Conservation (phyloP, 305 asterid genomes). For the Salvia sclarea region DNA sequence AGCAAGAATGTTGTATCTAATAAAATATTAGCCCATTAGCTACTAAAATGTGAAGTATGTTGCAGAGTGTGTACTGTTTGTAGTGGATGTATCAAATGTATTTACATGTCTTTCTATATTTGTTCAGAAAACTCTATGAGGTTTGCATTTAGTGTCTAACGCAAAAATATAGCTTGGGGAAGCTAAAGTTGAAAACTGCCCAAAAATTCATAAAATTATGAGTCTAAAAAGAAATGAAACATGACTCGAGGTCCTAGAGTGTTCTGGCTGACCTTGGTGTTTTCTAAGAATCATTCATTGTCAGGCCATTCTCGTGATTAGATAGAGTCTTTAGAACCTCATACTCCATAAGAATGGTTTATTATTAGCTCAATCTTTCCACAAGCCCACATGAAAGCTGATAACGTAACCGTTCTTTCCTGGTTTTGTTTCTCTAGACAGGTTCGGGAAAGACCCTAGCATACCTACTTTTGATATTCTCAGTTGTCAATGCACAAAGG, state of each 20-base stretch:
- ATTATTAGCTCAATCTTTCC: conserved; percentile 25
- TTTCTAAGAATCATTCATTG: conserved; percentile 11
- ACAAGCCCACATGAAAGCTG: conserved; percentile 27
- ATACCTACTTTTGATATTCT: conserved; percentile 68
- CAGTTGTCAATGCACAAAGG: conserved; percentile 63
- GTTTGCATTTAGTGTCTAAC: neutral
- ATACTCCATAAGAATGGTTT: neutral
- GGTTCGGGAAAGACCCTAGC: conserved; percentile 98
- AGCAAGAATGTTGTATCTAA: neutral
- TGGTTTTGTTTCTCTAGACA: conserved; percentile 62
- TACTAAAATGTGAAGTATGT: neutral
- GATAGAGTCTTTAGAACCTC: conserved; percentile 1
- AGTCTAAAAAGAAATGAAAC: neutral
- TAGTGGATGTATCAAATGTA: conserved; percentile 1
- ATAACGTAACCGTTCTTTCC: conserved; percentile 20
- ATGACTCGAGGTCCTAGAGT: neutral
- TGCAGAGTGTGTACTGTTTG: neutral
- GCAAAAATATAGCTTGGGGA: neutral
- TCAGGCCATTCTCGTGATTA: conserved; percentile 21
- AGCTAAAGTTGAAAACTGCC: neutral
- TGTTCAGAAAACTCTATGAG: conserved; percentile 10
- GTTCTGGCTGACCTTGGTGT: conserved; percentile 5
- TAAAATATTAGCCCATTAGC: neutral
- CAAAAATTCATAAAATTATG: too few species aligned
- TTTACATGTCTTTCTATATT: conserved; percentile 4